Evolutionary conservation across 257 asterid genomes (phyloP), one percentile per base, ranked within the genome.

Genomic region (Solanum boliviense): DNA sequence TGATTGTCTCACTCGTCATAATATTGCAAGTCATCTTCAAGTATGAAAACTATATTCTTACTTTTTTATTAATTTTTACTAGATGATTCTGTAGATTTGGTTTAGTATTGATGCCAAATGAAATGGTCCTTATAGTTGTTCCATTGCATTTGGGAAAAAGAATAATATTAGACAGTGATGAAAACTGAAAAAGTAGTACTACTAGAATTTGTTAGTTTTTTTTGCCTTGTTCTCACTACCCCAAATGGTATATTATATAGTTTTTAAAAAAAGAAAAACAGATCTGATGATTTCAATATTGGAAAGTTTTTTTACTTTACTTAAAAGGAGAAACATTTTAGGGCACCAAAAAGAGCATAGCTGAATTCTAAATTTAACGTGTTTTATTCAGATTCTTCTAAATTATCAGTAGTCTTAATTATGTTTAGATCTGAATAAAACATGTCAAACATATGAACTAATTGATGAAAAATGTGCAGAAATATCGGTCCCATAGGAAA

Each of bases 21-120:
- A 96, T 84, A 93, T 96, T 78, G 99, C 99, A 2, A 96, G 99
- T 89, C 99, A 96, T 94, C 99, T 96, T 89, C 98, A 96, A 90
- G 98, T 96, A 94, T 34, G 89, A 83, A 68, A 29, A 27, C 10
- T 23, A 2, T 39, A 58, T 83, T 74, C 81, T 36, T 25, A 1
- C 4, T 6, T 56, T 62, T 48, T 82, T 84, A 52, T 85, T 25
- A 35, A 29, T 84, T 34, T 74, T 74, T 10, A 35, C 31, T 23
- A 74, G 21, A 74, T 73, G 20, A 20, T 74, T 74, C 48, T 35
- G 16, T 74, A 20, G 27, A 15, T 34, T 23, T 65, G 9, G 3
- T 20, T 38, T 39, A 18, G 44, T 84, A n/a, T 3, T 76, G 58
- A 76, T 76, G 32, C 7, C 84, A 76, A 38, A 46, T 18, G 67